These are phyloP conservation scores for Scutellaria barbata DNA, from an alignment of 257 asterid species.

Conservation along the genomic window DNA sequence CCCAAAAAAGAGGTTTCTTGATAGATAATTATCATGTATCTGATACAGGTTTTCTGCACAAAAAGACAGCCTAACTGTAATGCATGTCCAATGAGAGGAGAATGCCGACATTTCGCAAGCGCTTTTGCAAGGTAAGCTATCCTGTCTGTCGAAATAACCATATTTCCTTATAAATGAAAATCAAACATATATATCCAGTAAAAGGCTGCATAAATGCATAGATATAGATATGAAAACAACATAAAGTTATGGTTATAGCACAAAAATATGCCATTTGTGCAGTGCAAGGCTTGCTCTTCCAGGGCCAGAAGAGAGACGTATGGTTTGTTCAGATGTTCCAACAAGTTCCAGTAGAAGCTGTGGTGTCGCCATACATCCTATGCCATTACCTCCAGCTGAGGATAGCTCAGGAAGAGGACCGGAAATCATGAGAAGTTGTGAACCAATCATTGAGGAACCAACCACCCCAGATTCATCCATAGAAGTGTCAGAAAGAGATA, in stretches of 20 bases:
- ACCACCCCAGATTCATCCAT: conserved; percentile 67
- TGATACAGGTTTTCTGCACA: conserved; percentile 89
- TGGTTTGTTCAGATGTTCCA: conserved; percentile 39
- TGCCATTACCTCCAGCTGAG: conserved; percentile 57
- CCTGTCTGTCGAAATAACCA: conserved; percentile 26
- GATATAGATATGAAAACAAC: background rate
- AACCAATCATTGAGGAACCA: conserved; percentile 88
- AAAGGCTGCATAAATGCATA: background rate
- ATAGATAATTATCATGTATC: conserved; percentile 29
- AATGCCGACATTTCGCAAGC: conserved; percentile 94
- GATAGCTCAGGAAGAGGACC: conserved; percentile 41
- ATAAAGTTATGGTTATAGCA: background rate
- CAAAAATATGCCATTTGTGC: conserved; percentile 38
- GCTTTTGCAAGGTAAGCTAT: conserved; percentile 83
- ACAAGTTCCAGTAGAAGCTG: conserved; percentile 38
- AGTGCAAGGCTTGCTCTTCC: conserved; percentile 90
- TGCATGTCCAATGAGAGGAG: conserved; percentile 88
- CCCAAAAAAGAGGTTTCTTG: conserved; percentile 14
- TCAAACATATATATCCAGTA: conserved; percentile 25
- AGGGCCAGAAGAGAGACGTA: conserved; percentile 62
- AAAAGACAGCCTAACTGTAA: conserved; percentile 91
- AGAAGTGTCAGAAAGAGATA: conserved; percentile 66
- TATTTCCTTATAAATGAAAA: conserved; percentile 25
- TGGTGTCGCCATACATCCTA: conserved; percentile 37
- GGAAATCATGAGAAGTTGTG: conserved; percentile 44